Evolutionary conservation across 306 rosid genomes (phyloP).

Genomic region (Inga oerstediana): DNA sequence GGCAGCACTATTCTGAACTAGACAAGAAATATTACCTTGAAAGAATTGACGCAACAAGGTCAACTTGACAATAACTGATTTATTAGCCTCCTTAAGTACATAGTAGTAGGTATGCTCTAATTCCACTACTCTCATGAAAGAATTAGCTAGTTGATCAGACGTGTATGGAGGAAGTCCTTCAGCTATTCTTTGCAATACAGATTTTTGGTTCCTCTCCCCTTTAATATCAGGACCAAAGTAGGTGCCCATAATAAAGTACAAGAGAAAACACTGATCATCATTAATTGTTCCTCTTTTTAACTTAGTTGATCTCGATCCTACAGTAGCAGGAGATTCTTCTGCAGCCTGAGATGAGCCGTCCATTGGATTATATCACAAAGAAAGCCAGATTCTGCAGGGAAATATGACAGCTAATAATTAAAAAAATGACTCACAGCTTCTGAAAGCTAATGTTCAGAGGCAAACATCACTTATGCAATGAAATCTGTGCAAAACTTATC

Average conservation of each 20-base stretch:
- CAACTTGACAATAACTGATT: conserved; percentile 42
- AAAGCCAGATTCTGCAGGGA: conserved; percentile 7
- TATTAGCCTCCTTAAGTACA: conserved; percentile 55
- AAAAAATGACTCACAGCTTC: background rate
- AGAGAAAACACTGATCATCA: conserved; percentile 21
- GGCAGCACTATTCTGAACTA: conserved; percentile 31
- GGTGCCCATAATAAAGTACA: conserved; percentile 43
- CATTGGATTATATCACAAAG: conserved; percentile 18
- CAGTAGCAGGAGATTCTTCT: conserved; percentile 18
- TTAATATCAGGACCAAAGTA: conserved; percentile 70
- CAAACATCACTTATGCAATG: background rate
- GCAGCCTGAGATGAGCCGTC: conserved; percentile 26
- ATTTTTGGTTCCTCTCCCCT: conserved; percentile 41
- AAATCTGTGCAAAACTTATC: background rate
- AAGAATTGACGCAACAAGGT: conserved; percentile 45
- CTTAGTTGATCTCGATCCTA: conserved; percentile 15
- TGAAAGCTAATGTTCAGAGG: background rate
- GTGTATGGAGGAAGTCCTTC: conserved; percentile 71
- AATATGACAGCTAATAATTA: background rate
- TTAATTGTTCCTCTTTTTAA: conserved; percentile 16
- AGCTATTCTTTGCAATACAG: conserved; percentile 62
- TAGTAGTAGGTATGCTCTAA: conserved; percentile 49
- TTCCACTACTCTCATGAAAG: conserved; percentile 45
- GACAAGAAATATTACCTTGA: conserved; percentile 41
- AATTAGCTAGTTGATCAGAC: conserved; percentile 44